Base-by-base conservation (phyloP, 2,329 filamentous ascomycete genomes). In the Shiraia bambusicola region DNA sequence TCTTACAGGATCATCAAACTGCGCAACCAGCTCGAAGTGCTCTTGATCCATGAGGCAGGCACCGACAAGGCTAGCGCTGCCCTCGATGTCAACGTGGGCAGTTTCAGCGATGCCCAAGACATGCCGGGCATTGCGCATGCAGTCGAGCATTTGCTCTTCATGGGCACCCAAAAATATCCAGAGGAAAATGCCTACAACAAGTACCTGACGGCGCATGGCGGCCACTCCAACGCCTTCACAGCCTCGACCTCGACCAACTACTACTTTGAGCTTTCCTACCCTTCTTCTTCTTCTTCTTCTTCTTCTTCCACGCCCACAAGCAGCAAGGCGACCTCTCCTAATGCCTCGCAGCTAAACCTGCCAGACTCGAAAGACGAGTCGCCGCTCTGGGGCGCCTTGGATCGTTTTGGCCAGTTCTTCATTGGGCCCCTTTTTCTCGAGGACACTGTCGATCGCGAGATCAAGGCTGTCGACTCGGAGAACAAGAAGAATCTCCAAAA, bases 101-200 rank as follows among this genome's bases (percentile, higher is more conserved):
- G 88, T 70, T 96, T 95, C 73, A 94, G 88, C 63, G 93, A 98
- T 63, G 83, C 87, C 53, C 81, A 86, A 52, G 87, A 90, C 58
- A 90, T 97, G 81, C 91, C 89, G 11, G 90, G 93, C 46, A 91
- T 95, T 81, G 92, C 92, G 37, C 93, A 97, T 73, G 91, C 90
- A 6, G 89, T 97, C 40, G 91, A 97, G 76, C 92, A 96, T 78
- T 75, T 96, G 51, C 75, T 98, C 16, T 98, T 98, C 74, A 97
- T 98, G 93, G 93, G 93, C 34, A 98, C 93, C 7, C 86, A 95
- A 70, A 98, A 97, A 76, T 98, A 93, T 63, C 93, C 93, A 1
- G 51, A 56, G 25, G 54, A 58, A 37, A 81, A 98, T 69, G 92
- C 87, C 52, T 98, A 98, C 75, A 89, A 88, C 61, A 86, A 92